These are phyloP conservation scores for Dioscorea zingiberensis DNA, from an alignment of 106 monocot genomes.

Conservation along the genomic window DNA sequence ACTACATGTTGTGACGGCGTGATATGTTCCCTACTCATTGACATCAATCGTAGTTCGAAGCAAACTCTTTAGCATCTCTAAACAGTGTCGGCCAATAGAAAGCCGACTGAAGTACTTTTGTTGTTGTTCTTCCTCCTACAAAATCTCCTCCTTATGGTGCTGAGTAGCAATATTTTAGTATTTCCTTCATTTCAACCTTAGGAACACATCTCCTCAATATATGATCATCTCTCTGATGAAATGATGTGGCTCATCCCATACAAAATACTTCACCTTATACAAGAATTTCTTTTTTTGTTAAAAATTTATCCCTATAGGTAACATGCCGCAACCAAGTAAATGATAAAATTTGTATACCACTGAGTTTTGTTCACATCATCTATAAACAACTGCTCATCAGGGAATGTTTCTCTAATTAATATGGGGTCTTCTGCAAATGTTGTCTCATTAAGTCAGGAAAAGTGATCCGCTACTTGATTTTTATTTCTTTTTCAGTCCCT, in stretches of 20 bases:
- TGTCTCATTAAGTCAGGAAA: background rate
- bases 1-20: too few species aligned
- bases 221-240: too few species aligned
- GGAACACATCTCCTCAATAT: too few species aligned
- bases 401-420: background rate
- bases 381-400: background rate
- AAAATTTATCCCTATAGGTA: background rate
- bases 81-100: constrained; percentile 1
- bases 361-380: background rate
- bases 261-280: too few species aligned
- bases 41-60: background rate
- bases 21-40: background rate
- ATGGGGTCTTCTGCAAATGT: background rate
- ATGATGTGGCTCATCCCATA: too few species aligned
- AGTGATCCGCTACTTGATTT: background rate
- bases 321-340: background rate
- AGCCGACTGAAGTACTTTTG: background rate
- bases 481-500: background rate
- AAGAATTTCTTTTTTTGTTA: background rate
- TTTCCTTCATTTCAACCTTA: background rate
- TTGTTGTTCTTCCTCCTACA: background rate
- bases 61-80: background rate
- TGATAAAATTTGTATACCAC: constrained; percentile 1
- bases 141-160: background rate
- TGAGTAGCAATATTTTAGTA: background rate